Evolutionary conservation across 345 rosid species (phyloP).

Genomic region (Dipteronia sinensis): DNA sequence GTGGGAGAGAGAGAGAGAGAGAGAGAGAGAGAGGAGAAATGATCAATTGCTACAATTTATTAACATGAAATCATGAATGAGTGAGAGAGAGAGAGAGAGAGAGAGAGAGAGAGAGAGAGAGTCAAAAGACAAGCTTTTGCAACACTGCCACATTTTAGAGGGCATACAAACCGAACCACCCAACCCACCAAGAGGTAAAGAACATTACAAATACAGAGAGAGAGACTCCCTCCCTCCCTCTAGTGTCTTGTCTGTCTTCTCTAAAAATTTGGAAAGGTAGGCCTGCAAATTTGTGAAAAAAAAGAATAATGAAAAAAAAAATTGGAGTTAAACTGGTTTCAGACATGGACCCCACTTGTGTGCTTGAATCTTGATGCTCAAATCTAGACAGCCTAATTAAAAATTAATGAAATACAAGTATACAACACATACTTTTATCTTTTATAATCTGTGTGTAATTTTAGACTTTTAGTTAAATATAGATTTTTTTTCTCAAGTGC

Average conservation of each 20-base stretch:
- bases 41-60: neutral
- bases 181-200: neutral
- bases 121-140: neutral
- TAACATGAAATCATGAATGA: neutral
- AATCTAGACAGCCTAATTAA: conserved; percentile 12
- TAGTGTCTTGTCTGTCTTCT: neutral
- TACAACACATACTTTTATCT: too few species aligned
- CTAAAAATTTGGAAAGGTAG: neutral
- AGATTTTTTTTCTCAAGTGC: too few species aligned
- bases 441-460: too few species aligned
- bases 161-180: neutral
- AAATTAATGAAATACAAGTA: neutral
- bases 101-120: conserved; percentile 12
- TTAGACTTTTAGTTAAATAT: too few species aligned
- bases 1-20: neutral
- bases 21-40: neutral
- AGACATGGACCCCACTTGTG: conserved; percentile 21
- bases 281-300: conserved; percentile 9
- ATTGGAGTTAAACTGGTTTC: neutral
- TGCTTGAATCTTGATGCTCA: conserved; percentile 5
- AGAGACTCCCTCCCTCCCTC: neutral
- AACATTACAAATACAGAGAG: conserved; percentile 15
- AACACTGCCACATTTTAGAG: neutral
- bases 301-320: neutral
- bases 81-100: conserved; percentile 17